Evolutionary conservation across 2,329 filamentous ascomycete species (phyloP).

Genomic region (Stachybotrys elegans): DNA sequence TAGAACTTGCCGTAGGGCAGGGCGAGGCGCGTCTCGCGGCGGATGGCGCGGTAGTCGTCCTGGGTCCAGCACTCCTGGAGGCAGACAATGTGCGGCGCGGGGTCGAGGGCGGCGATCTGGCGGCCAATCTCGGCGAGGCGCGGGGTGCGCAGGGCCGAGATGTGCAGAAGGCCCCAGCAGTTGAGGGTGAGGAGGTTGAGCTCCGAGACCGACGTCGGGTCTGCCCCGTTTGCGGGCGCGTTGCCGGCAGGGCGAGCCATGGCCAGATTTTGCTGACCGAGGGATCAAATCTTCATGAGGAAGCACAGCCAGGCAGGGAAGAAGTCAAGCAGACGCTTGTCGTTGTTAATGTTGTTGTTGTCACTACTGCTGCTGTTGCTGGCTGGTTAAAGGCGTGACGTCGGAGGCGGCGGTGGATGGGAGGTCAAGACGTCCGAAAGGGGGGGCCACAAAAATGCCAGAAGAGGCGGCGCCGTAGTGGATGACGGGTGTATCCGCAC

Average conservation of each 20-base stretch:
- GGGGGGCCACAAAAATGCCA: too few species aligned
- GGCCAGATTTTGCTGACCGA: conserved; percentile 11
- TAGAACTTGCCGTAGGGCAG: conserved; percentile 94
- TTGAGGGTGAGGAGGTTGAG: conserved; percentile 86
- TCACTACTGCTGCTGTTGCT: too few species aligned
- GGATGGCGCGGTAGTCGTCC: conserved; percentile 75
- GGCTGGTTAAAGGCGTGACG: too few species aligned
- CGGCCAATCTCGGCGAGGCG: conserved; percentile 80
- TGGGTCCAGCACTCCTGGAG: conserved; percentile 94
- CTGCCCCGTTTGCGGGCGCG: conserved; percentile 8
- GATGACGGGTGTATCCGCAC: too few species aligned
- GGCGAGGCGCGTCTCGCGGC: conserved; percentile 63
- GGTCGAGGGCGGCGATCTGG: conserved; percentile 63
- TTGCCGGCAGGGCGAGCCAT: not conserved
- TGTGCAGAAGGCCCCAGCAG: conserved; percentile 92
- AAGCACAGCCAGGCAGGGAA: too few species aligned
- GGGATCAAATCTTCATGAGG: too few species aligned
- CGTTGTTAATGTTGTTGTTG: too few species aligned
- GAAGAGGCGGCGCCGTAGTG: too few species aligned
- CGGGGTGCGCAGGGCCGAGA: conserved; percentile 71
- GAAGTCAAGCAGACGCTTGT: too few species aligned
- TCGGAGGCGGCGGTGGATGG: too few species aligned
- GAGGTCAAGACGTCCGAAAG: too few species aligned
- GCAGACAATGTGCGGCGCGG: conserved; percentile 78
- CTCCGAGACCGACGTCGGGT: conserved; percentile 49